Evolutionary conservation across 2,329 filamentous ascomycete genomes (phyloP).

Genomic region (Penicillium olsonii): DNA sequence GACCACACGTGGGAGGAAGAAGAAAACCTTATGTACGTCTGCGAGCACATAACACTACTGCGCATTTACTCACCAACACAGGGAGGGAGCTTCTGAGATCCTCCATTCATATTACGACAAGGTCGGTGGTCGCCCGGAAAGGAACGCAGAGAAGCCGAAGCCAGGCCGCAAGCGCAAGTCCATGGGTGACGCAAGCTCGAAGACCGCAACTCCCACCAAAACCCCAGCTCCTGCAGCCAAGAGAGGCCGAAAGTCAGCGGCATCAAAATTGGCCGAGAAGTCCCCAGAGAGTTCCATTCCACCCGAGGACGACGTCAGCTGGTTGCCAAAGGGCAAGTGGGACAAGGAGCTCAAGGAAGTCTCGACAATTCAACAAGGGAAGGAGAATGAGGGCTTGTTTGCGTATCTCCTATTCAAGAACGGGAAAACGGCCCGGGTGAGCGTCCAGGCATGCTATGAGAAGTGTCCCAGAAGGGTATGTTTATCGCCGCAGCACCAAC

Average conservation of each 20-base stretch:
- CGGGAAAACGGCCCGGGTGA: constrained; percentile 45
- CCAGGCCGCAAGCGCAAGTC: constrained; percentile 39
- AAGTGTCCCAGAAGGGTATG: constrained; percentile 46
- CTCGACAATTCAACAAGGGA: constrained; percentile 47
- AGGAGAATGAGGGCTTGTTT: constrained; percentile 32
- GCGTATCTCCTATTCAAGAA: constrained; percentile 49
- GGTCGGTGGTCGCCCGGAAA: constrained; percentile 46
- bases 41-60: background rate
- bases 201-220: constrained; percentile 22
- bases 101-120: constrained; percentile 43
- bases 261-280: constrained; percentile 18
- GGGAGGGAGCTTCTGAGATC: constrained; percentile 42
- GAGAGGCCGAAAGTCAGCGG: constrained; percentile 28
- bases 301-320: constrained; percentile 26
- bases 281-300: constrained; percentile 7
- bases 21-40: constrained; percentile 43
- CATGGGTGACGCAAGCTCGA: constrained; percentile 32
- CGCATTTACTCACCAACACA: constrained; percentile 24
- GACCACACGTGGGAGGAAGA: constrained; percentile 51
- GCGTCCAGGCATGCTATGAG: constrained; percentile 43
- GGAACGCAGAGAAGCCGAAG: constrained; percentile 21
- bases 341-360: constrained; percentile 43
- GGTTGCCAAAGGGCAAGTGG: constrained; percentile 47
- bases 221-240: constrained; percentile 26
- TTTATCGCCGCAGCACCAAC: background rate